Base-by-base conservation (phyloP, 495 filamentous ascomycete genomes). In the Choiromyces venosus region DNA sequence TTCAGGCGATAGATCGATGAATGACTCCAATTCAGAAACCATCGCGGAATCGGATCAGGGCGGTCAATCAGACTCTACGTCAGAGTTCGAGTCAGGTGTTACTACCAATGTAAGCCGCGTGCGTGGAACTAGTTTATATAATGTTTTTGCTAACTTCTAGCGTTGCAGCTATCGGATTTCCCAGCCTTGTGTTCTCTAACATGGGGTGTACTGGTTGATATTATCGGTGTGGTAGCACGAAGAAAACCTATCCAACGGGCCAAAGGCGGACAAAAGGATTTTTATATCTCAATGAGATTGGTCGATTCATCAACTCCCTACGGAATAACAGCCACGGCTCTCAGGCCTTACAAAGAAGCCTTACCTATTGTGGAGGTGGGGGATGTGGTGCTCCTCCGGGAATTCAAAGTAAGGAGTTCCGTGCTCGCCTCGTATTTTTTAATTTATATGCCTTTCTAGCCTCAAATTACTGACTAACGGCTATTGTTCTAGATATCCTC, bases 321-420 rank as follows among this genome's bases (percentile, higher is more conserved):
- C 5, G 79, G 79, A 14, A 78, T 81, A 10, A 78, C 74, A 33
- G 91, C 92, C 0, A 88, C 91, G 71, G 84, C 97, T 21, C 92
- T 92, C 81, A 87, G 92, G 7, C 90, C 92, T 1, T 88, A 90
- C 79, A 90, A 89, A 76, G 86, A 87, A 18, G 87, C 88, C 0
- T 84, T 98, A 2, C 95, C 95, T 0, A 79, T 85, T 7, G 84
- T 92, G 36, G 83, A 85, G 4, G 85, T 86, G 21, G 95, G 95
- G 10, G 91, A 95, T 75, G 88, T 89, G 3, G 84, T 97, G 33
- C 82, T 99, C 46, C 85, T 99, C 18, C 86, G 91, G 8, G 85
- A 89, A 56, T 93, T 97, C 78, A 86, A 86, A 70, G 91, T 96
- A 19, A 83, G 67, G 36, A 16, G 25, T 37, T 38, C 35, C 38